Percentiles rank a stretch among this genome's conserved stretches.
Conservation (phyloP, 345 rosid genomes). For the Hibiscus trionum region DNA sequence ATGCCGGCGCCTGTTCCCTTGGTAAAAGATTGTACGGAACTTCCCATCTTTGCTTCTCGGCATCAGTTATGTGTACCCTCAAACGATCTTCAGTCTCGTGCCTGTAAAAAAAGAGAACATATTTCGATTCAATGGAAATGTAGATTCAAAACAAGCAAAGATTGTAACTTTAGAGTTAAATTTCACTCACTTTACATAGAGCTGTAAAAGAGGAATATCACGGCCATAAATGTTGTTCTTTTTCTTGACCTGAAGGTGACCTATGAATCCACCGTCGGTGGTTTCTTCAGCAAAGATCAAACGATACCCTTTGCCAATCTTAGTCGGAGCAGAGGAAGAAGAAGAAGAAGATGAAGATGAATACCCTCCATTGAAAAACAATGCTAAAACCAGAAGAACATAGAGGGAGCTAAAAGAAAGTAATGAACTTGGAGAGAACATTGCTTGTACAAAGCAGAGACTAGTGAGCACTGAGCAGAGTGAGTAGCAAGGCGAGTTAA, state of each 20-base stretch:
- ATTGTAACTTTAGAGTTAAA: not conserved
- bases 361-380: conserved; percentile 25
- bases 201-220: conserved; percentile 66
- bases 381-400: conserved; percentile 25
- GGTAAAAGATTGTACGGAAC: conserved; percentile 87
- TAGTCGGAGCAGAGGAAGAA: conserved; percentile 25
- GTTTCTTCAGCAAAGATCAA: conserved; percentile 68
- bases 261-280: conserved; percentile 65
- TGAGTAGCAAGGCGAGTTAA: not conserved
- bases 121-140: too few relatives aligned
- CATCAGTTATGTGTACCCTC: conserved; percentile 85
- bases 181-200: conserved; percentile 64
- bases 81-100: conserved; percentile 74
- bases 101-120: conserved; percentile 33
- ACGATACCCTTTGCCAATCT: conserved; percentile 86
- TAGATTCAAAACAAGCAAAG: not conserved
- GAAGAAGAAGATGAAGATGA: conserved; percentile 30
- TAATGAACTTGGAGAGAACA: conserved; percentile 11
- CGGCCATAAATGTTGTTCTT: conserved; percentile 71
- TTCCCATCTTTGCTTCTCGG: conserved; percentile 83
- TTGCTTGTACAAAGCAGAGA: not conserved
- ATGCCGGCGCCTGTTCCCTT: conserved; percentile 50
- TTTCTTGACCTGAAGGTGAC: conserved; percentile 70
- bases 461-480: not conserved
- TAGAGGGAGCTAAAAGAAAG: not conserved